Conservation (phyloP, 495 filamentous ascomycete species). For the Neurospora sp. region DNA sequence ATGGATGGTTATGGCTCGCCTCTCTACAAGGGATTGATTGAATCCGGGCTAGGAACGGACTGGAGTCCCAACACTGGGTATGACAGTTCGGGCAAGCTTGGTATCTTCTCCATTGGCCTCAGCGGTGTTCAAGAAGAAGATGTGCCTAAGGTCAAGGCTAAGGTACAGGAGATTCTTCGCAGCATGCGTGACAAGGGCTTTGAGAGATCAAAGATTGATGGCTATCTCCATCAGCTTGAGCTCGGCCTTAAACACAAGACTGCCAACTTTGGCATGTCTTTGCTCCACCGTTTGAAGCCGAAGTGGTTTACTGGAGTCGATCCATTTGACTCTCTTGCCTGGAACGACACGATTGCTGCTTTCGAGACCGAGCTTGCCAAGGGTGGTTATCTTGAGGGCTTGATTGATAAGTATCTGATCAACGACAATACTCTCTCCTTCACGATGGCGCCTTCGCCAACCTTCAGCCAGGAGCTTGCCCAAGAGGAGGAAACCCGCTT, state of each 20-base stretch:
- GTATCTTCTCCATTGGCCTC: conserved; percentile 83
- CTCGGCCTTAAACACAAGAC: conserved; percentile 88
- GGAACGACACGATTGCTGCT: conserved; percentile 73
- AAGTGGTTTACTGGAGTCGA: conserved; percentile 93
- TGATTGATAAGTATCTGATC: conserved; percentile 83
- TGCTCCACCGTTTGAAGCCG: conserved; percentile 79
- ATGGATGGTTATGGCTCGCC: conserved; percentile 94
- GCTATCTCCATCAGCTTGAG: conserved; percentile 87
- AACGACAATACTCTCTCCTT: conserved; percentile 83
- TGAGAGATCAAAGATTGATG: conserved; percentile 79
- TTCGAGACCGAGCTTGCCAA: conserved; percentile 66
- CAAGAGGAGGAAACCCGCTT: conserved; percentile 69
- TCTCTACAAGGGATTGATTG: conserved; percentile 81
- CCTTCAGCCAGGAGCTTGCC: conserved; percentile 61
- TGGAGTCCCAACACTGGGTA: conserved; percentile 92
- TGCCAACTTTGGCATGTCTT: conserved; percentile 80
- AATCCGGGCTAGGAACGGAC: conserved; percentile 81
- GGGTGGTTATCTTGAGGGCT: conserved; percentile 68
- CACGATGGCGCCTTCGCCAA: conserved; percentile 80
- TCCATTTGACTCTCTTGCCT: conserved; percentile 80
- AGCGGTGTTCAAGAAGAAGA: conserved; percentile 75
- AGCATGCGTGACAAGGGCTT: conserved; percentile 65
- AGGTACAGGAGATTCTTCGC: conserved; percentile 56
- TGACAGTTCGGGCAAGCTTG: conserved; percentile 62
- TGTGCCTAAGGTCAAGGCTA: conserved; percentile 63